Conservation (phyloP, 805 yeast species). For the Isabelozyma pseudorhagii region DNA sequence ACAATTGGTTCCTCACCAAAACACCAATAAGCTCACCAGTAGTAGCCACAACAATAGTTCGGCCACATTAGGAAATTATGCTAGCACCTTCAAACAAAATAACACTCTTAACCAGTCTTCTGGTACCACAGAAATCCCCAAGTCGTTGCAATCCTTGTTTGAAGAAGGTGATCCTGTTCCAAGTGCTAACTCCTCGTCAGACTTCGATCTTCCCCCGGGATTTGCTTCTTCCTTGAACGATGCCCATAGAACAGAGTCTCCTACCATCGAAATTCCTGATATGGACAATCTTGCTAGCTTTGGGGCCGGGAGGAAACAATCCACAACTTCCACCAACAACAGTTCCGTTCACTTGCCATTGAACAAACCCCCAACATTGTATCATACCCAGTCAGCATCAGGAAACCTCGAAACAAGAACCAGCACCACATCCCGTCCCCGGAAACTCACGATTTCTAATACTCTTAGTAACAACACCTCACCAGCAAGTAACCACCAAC, state of each 20-base stretch:
- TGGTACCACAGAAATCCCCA: conserved; percentile 54
- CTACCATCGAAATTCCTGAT: conserved; percentile 69
- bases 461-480: conserved; percentile 20
- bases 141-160: conserved; percentile 66
- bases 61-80: conserved; percentile 4
- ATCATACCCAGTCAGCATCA: conserved; percentile 43
- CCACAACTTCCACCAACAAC: conserved; percentile 1
- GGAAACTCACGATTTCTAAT: conserved; percentile 38
- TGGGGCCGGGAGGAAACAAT: conserved; percentile 2
- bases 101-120: background rate
- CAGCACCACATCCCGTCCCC: conserved; percentile 22
- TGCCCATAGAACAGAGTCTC: conserved; percentile 45
- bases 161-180: conserved; percentile 40
- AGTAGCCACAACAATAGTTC: conserved; percentile 13
- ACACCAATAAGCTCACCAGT: conserved; percentile 14
- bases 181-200: background rate
- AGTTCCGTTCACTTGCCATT: conserved; percentile 18
- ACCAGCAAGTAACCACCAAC: conserved; percentile 15
- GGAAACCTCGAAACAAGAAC: conserved; percentile 32
- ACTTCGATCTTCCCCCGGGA: conserved; percentile 9
- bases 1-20: conserved; percentile 1
- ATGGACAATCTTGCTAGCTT: conserved; percentile 44
- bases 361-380: conserved; percentile 41
- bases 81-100: background rate
- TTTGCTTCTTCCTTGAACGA: conserved; percentile 3